Base-by-base conservation (phyloP, 129 eudicot genomes). In the Tanacetum coccineum region DNA sequence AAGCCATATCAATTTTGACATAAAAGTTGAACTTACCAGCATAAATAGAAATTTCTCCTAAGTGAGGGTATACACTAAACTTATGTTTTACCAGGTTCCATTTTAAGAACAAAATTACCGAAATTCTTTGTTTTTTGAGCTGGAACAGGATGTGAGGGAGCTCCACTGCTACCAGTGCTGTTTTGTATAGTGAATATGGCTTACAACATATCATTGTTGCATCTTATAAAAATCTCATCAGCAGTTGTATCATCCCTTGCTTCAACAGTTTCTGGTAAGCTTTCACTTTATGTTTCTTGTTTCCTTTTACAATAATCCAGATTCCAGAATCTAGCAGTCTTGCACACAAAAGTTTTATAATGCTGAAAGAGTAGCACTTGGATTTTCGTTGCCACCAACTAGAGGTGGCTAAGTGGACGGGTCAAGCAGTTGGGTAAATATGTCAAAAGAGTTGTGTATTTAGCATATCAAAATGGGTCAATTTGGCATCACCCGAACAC, bases 211-310 rank as follows among this genome's bases (percentile, higher is more conserved):
- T 93, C 99, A 3, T 78, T 93, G 86, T 77, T 93, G 83, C 90
- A 93, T 79, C 85, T 89, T 59, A 85, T 93, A 52, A 93, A 84
- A 83, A 84, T 93, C 67, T 93, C 99, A 20, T 86, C 95, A 11
- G 99, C 95, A 6, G 96, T 93, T 39, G 89, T 89, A 40, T 93
- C 96, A 68, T 86, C 88, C 59, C 95, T 93, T 53, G 96, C 95
- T 19, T 82, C 99, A 3, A 89, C 96, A 30, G 62, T 89, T 73
- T 89, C 99, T 44, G 99, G 99, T 89, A 71, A 61, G 70, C 18
- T 48, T 47, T 26, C 81, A 25, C 12, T 57, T 30, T 59, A 21
- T 55, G 45, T 30, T 49, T 22, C n/a, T 73, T 6, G 0, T 28
- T 30, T 56, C 22, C 56, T 55, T 13, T 45, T 8, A 44, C 9